Percentiles rank a stretch among this genome's conserved stretches.
phyloP scores from a whole-genome alignment of 176 grass and related monocot species.

The Cenchrus americanus region DNA sequence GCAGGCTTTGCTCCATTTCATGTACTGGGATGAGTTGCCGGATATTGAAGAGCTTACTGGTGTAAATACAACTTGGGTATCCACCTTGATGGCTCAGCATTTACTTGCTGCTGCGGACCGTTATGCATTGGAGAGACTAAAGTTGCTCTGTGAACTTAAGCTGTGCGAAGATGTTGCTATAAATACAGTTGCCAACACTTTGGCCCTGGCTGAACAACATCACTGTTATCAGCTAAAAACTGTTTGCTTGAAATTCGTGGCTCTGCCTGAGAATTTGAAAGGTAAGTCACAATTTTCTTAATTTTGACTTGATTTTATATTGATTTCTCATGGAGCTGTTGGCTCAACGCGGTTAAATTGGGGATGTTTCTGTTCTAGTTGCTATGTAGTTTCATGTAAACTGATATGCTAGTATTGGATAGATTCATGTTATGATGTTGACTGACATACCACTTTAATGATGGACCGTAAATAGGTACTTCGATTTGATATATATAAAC shows the following conservation, averaged over 20 bases:
- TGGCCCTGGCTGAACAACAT: conserved; percentile 95
- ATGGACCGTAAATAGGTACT: neutral
- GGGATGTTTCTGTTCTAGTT: neutral
- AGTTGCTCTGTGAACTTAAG: conserved; percentile 75
- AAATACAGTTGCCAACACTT: conserved; percentile 93
- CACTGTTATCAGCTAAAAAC: conserved; percentile 94
- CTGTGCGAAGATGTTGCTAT: conserved; percentile 93
- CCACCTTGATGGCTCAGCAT: conserved; percentile 96
- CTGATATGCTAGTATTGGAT: conserved; percentile 12
- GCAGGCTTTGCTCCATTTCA: conserved; percentile 96
- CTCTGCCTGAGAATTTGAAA: conserved; percentile 90
- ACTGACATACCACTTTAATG: conserved; percentile 4
- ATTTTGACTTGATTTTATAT: conserved; percentile 16
- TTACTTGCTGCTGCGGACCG: conserved; percentile 92
- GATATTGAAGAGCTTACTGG: conserved; percentile 92
- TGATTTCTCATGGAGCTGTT: conserved; percentile 7
- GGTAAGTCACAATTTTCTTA: conserved; percentile 44
- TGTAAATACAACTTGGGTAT: conserved; percentile 73
- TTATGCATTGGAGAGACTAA: conserved; percentile 96
- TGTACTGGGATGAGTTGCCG: conserved; percentile 92
- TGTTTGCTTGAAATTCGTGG: conserved; percentile 95
- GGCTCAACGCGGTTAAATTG: neutral
- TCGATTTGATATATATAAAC: conserved; percentile 12
- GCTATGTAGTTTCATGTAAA: neutral
- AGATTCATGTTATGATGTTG: neutral